phyloP scores from a whole-genome alignment of 129 eudicot genomes.

The Sambucus nigra region DNA sequence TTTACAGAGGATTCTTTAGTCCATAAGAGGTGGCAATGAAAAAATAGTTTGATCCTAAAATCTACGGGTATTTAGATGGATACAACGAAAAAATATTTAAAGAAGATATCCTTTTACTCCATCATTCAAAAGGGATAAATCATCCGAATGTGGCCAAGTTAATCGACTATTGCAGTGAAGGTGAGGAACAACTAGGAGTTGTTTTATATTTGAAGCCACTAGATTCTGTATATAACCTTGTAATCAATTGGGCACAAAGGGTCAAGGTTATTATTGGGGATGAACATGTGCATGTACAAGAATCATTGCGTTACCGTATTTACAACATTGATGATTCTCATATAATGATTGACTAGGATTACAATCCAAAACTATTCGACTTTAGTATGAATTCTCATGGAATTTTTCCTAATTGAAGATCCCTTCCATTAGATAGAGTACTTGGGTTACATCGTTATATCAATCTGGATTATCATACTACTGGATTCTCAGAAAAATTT shows the following conservation, averaged over 20 bases:
- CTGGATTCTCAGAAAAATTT: background rate
- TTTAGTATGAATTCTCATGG: background rate
- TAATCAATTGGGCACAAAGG: background rate
- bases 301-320: background rate
- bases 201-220: background rate
- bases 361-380: slow-evolving; percentile 6
- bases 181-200: background rate
- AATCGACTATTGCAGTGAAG: background rate
- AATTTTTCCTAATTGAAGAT: background rate
- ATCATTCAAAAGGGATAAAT: background rate
- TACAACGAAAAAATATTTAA: no score
- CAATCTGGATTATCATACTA: no score
- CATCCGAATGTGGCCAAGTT: slow-evolving; percentile 1
- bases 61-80: background rate
- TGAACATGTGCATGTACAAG: background rate
- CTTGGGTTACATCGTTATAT: no score
- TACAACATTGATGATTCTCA: background rate
- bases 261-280: slow-evolving; percentile 1
- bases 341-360: background rate
- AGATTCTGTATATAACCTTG: background rate
- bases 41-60: background rate
- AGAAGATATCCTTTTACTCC: background rate
- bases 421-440: no score
- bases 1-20: background rate
- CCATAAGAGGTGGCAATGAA: background rate